Base-by-base conservation (phyloP, 176 grass and related monocot genomes). In the Eragrostis nindensis region DNA sequence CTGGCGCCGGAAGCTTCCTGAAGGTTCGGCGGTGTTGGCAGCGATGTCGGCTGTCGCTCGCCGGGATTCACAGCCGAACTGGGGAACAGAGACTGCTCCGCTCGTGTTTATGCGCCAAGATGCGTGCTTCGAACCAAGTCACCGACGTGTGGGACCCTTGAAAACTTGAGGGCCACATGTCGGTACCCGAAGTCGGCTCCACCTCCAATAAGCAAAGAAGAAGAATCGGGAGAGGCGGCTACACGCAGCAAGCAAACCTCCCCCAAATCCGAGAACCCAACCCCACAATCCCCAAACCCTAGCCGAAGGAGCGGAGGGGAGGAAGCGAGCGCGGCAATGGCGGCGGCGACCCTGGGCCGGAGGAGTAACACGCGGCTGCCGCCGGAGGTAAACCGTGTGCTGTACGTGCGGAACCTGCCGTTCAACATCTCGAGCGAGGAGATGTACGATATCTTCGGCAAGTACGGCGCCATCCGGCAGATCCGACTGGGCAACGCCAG, bases 341-440 rank as follows among this genome's bases (percentile, higher is more conserved):
- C 96, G 69, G 87, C 96, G 81, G 88, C 83, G 77, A 87, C 88
- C 84, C 54, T 99, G 78, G 57, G 57, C 24, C 72, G 96, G 17
- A 91, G 95, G 90, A 87, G 88, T 32, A 99, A 99, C 88, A 83
- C 92, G 59, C 84, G 92, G 10, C 90, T 99, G 16, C 96, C 96
- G 12, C 96, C 96, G 53, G 96, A 99, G 88, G 96, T 99, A 75
- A 99, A 99, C 75, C 68, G 96, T 66, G 88, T 95, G 27, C 89
- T 99, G 27, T 99, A 95, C 87, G 96, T 99, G 86, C 92, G 96
- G 48, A 99, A 99, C 67, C 96, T 99, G 17, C 96, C 96, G 13
- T 99, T 99, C 92, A 99, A 99, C 93, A 99, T 99, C 88, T 99
- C 93, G 21, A 99, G 96, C 88, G 96, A 99, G 92, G 93, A 99